Percentiles rank a stretch among this genome's conserved stretches.
Evolutionary conservation across 768 basidiomycete species (phyloP).

Genomic region (Plicaturopsis crispa): DNA sequence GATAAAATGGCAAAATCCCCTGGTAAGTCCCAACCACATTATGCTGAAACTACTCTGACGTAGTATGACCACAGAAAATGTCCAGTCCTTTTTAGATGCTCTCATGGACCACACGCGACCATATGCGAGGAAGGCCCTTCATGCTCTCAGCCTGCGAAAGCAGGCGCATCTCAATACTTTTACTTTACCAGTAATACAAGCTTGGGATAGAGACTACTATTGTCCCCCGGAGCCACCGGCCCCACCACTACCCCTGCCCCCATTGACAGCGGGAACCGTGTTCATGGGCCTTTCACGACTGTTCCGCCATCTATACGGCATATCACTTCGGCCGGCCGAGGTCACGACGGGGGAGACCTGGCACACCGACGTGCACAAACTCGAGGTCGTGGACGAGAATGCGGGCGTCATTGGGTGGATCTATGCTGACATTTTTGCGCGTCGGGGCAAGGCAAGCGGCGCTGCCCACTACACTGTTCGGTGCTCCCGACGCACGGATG

Average conservation of each 20-base stretch:
- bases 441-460: conserved; percentile 79
- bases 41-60: conserved; percentile 3
- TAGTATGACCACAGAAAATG: conserved; percentile 52
- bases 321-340: conserved; percentile 67
- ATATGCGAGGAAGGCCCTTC: conserved; percentile 67
- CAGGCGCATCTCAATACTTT: conserved; percentile 58
- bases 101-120: conserved; percentile 76
- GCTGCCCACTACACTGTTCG: conserved; percentile 98
- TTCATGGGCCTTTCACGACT: conserved; percentile 89
- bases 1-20: conserved; percentile 99
- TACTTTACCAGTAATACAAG: conserved; percentile 60
- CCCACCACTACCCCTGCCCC: conserved; percentile 64
- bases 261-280: conserved; percentile 82
- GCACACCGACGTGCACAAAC: conserved; percentile 82
- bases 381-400: conserved; percentile 89
- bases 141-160: conserved; percentile 61
- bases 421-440: conserved; percentile 85
- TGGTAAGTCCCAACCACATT: conserved; percentile 34
- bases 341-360: conserved; percentile 77
- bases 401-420: conserved; percentile 88
- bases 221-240: conserved; percentile 73
- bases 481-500: conserved; percentile 86
- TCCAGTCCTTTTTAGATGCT: conserved; percentile 76
- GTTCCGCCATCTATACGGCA: conserved; percentile 82
- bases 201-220: conserved; percentile 98